Conservation (phyloP, 495 filamentous ascomycete genomes). For the Neurospora sp. region DNA sequence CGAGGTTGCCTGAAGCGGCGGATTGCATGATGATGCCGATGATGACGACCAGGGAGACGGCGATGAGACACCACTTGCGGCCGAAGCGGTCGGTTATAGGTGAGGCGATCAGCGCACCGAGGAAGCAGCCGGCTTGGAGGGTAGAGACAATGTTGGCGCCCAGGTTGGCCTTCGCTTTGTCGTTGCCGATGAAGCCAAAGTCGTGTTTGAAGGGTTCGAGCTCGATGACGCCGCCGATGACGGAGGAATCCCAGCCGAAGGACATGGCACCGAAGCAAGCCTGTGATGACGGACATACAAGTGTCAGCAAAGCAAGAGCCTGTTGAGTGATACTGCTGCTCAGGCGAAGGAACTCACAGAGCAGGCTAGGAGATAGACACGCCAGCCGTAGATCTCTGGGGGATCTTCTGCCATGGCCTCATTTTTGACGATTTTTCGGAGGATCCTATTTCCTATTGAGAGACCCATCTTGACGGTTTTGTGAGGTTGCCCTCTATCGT, state of each 20-base stretch:
- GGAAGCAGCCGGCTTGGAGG: slow-evolving; percentile 47
- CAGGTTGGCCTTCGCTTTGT: slow-evolving; percentile 25
- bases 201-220: slow-evolving; percentile 38
- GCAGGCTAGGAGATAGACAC: slow-evolving; percentile 57
- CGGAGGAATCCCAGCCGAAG: slow-evolving; percentile 56
- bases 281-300: slow-evolving; percentile 15
- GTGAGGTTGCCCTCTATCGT: background rate
- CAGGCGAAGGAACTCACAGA: slow-evolving; percentile 39
- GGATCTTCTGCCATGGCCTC: slow-evolving; percentile 68
- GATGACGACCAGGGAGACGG: slow-evolving; percentile 44
- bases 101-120: slow-evolving; percentile 28
- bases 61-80: slow-evolving; percentile 45
- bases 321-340: background rate
- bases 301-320: slow-evolving; percentile 5
- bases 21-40: slow-evolving; percentile 48
- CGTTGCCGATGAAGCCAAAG: slow-evolving; percentile 19
- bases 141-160: slow-evolving; percentile 43
- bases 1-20: slow-evolving; percentile 36
- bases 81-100: slow-evolving; percentile 34
- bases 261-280: slow-evolving; percentile 72
- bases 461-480: slow-evolving; percentile 16
- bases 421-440: slow-evolving; percentile 64
- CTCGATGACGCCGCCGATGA: slow-evolving; percentile 56
- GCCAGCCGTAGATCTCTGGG: slow-evolving; percentile 71
- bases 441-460: slow-evolving; percentile 22